These are phyloP conservation scores for Dryadomyces quercivorus DNA, from an alignment of 2,329 filamentous ascomycete genomes.

Conservation along the genomic window DNA sequence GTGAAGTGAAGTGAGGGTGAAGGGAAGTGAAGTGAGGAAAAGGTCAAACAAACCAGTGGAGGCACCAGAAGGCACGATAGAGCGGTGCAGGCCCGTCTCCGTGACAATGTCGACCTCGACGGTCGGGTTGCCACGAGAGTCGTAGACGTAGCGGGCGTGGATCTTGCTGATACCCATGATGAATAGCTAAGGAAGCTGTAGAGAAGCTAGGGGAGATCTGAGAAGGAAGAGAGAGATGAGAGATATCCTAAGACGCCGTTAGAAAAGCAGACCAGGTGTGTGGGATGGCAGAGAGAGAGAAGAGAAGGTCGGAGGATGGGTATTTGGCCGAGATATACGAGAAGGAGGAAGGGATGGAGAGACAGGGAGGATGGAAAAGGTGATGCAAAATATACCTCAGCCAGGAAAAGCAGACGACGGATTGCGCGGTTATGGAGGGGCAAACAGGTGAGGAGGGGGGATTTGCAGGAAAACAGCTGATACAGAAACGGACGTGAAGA, in stretches of 20 bases:
- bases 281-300: not conserved
- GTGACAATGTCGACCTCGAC: conserved; percentile 97
- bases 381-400: conserved; percentile 10
- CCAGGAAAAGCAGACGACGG: conserved; percentile 3
- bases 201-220: not conserved
- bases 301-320: not conserved
- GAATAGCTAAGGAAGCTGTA: conserved; percentile 12
- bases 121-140: conserved; percentile 96
- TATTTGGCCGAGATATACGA: not conserved
- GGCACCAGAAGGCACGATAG: conserved; percentile 92
- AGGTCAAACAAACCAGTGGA: conserved; percentile 84
- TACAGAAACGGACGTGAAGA: not conserved
- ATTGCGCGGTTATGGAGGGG: conserved; percentile 9
- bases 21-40: no score
- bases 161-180: conserved; percentile 87
- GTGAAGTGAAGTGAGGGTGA: no score
- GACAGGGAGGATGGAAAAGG: not conserved
- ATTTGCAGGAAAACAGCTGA: not conserved
- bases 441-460: conserved; percentile 4
- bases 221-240: not conserved
- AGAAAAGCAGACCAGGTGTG: not conserved
- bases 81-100: conserved; percentile 90
- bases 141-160: conserved; percentile 91
- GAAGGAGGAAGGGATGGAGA: not conserved
- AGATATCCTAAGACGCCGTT: not conserved